These are phyloP conservation scores for Metschnikowia similis DNA, from an alignment of 805 yeast species.

Conservation along the genomic window DNA sequence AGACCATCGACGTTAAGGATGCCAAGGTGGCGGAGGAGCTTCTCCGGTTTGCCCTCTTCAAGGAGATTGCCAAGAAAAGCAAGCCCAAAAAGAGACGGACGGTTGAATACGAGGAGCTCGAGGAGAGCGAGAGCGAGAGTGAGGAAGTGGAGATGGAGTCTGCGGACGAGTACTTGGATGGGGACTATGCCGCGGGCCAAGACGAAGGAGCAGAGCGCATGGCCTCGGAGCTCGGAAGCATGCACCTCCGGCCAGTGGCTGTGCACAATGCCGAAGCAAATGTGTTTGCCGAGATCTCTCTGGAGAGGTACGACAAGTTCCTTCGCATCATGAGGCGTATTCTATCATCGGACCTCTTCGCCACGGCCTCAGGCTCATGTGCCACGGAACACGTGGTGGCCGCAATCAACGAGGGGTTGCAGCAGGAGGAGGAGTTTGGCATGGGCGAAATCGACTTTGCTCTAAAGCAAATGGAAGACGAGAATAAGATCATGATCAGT, in stretches of 20 bases:
- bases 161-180: slow-evolving; percentile 15
- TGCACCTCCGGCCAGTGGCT: slow-evolving; percentile 28
- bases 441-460: slow-evolving; percentile 29
- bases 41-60: slow-evolving; percentile 80
- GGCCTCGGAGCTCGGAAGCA: slow-evolving; percentile 21
- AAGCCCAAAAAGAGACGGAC: slow-evolving; percentile 27
- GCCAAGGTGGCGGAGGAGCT: slow-evolving; percentile 83
- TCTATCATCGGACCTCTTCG: slow-evolving; percentile 30
- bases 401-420: slow-evolving; percentile 31
- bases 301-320: slow-evolving; percentile 30
- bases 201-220: background rate
- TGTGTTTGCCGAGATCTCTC: slow-evolving; percentile 22
- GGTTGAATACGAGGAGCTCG: slow-evolving; percentile 18
- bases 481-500: slow-evolving; percentile 33
- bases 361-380: slow-evolving; percentile 29
- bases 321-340: slow-evolving; percentile 29
- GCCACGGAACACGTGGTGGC: slow-evolving; percentile 28
- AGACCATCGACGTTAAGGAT: slow-evolving; percentile 67
- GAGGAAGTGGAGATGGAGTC: slow-evolving; percentile 21
- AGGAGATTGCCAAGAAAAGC: slow-evolving; percentile 51
- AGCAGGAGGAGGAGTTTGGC: slow-evolving; percentile 37
- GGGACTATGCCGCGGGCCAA: slow-evolving; percentile 1
- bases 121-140: slow-evolving; percentile 31
- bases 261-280: slow-evolving; percentile 24
- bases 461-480: slow-evolving; percentile 29